Evolutionary conservation across 2,329 filamentous ascomycete species (phyloP).

Genomic region (Alternaria alternata): DNA sequence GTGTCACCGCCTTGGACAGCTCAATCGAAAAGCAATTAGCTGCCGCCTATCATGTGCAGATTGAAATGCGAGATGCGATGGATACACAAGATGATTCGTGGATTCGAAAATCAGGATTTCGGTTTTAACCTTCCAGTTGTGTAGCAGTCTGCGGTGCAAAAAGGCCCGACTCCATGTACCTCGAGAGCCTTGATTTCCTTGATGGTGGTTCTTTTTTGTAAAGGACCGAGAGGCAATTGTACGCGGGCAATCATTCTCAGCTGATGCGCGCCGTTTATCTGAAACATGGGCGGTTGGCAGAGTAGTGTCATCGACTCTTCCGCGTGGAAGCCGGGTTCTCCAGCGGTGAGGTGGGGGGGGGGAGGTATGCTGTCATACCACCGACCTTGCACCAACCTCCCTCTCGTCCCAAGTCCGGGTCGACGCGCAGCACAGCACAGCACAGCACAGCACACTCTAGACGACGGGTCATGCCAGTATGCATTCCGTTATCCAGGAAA

Average conservation of each 20-base stretch:
- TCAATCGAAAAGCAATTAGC: too few species aligned
- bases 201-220: neutral
- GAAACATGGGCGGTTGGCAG: neutral
- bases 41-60: too few species aligned
- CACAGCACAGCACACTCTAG: neutral
- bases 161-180: neutral
- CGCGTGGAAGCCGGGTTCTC: neutral
- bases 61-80: too few species aligned
- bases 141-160: too few species aligned
- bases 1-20: too few species aligned
- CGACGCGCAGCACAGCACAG: neutral
- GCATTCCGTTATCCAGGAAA: neutral
- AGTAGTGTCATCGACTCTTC: neutral
- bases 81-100: too few species aligned
- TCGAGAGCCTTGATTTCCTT: neutral
- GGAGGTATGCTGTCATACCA: constrained; percentile 6
- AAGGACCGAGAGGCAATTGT: neutral
- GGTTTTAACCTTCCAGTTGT: too few species aligned
- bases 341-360: neutral
- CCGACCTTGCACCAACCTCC: constrained; percentile 4
- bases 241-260: neutral
- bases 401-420: neutral
- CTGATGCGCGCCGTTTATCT: neutral
- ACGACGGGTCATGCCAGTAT: neutral
- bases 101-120: too few species aligned